Evolutionary conservation across 2,329 filamentous ascomycete genomes (phyloP), one percentile per base, ranked within the genome.

Genomic region (Alternaria metachromatica): DNA sequence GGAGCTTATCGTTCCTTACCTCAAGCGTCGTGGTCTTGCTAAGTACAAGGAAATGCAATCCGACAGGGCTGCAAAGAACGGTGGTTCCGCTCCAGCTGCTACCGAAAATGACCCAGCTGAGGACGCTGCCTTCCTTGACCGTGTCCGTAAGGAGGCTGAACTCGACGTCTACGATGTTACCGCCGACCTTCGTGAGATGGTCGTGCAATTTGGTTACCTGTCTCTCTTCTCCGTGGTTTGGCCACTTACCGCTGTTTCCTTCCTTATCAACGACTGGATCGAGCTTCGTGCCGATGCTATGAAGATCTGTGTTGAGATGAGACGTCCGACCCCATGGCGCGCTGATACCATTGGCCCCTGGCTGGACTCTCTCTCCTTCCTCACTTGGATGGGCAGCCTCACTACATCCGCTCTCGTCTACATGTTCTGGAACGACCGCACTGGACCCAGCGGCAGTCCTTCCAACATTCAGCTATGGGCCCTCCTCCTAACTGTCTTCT

Each of bases 301-400:
- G 82, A 99, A 99, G 80, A 97, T 98, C 72, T 94, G 94, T 60
- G 86, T 93, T 51, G 91, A 94, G 79, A 94, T 93, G 84, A 91
- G 95, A 74, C 90, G 96, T 4, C 96, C 96, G 0, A 93, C 92
- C 41, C 96, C 96, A 1, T 93, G 92, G 87, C 89, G 96, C 57
- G 90, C 93, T 2, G 96, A 98, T 81, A 96, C 92, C 1, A 98
- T 99, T 70, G 96, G 96, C 0, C 94, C 96, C 1, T 98, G 94
- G 91, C 84, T 98, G 12, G 88, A 94, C 68, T 90, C 92, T 1
- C 85, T 99, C 3, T 90, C 90, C 15, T 96, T 98, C 78, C 84
- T 98, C n/a, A 91, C 93, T 4, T 98, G 96, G 96, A 84, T 97
- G 23, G 96, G 96, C 44, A 96, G 91, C 69, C 84, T 98, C 63